Conservation (phyloP, 1,284 basidiomycete genomes). For the Tilletia walkeri region DNA sequence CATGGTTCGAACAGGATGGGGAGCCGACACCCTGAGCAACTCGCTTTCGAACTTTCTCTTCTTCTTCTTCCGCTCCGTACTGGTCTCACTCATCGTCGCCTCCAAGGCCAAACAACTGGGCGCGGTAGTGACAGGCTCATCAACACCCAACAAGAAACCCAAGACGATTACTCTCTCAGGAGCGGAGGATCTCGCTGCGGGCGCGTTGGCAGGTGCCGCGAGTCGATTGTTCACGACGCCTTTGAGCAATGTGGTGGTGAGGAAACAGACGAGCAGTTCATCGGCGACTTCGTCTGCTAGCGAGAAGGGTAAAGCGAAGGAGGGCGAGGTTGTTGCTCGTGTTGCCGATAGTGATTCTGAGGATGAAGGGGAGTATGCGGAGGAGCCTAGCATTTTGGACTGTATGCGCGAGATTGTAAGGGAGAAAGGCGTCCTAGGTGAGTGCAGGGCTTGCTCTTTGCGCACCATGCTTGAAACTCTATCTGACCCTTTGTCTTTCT, state of each 20-base stretch:
- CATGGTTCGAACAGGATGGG: conserved; percentile 41
- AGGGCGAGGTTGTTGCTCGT: conserved; percentile 23
- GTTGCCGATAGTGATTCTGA: conserved; percentile 30
- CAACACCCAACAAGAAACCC: conserved; percentile 19
- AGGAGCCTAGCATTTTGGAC: conserved; percentile 40
- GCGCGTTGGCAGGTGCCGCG: conserved; percentile 57
- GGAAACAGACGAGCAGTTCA: conserved; percentile 56
- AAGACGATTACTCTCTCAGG: conserved; percentile 44
- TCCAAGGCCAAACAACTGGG: not conserved
- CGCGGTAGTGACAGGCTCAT: conserved; percentile 9
- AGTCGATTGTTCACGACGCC: conserved; percentile 59
- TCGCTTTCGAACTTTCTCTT: conserved; percentile 40
- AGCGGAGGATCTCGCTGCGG: conserved; percentile 58
- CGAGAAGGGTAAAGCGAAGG: conserved; percentile 24
- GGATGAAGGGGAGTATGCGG: conserved; percentile 47
- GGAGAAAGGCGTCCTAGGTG: conserved; percentile 50
- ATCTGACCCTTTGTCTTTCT: not conserved
- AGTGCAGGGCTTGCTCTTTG: conserved; percentile 4
- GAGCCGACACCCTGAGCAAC: conserved; percentile 58
- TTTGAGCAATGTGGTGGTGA: conserved; percentile 59
- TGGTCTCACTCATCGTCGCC: conserved; percentile 20
- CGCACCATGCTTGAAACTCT: not conserved
- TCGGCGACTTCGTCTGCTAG: not conserved
- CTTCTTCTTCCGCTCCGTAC: conserved; percentile 45
- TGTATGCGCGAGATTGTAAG: conserved; percentile 53